Percentiles rank a stretch among this genome's conserved stretches.
phyloP scores from a whole-genome alignment of 169 alveolate genomes.

The Eimeria necatrix region DNA sequence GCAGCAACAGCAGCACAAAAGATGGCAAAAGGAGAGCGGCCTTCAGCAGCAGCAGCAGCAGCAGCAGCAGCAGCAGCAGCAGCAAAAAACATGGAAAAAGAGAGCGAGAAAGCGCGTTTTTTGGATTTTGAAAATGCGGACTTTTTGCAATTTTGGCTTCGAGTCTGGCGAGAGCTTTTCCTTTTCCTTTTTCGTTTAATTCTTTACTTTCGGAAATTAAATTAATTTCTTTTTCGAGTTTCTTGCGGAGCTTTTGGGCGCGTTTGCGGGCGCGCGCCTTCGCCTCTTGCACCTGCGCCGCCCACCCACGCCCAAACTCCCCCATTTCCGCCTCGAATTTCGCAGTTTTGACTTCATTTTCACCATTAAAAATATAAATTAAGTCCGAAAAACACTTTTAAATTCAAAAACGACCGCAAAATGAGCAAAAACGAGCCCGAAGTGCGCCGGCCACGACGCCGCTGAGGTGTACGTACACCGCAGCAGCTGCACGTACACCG shows the following conservation, averaged over 20 bases:
- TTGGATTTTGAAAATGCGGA: not conserved
- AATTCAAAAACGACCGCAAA: not conserved
- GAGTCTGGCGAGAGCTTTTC: conserved; percentile 69
- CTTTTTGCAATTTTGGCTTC: conserved; percentile 37
- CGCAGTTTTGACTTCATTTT: not conserved
- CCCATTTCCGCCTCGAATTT: not conserved
- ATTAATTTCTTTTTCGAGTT: conserved; percentile 49
- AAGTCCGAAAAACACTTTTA: not conserved
- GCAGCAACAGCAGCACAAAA: too few relatives aligned
- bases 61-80: not conserved
- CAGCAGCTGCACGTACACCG: not conserved
- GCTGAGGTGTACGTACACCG: not conserved
- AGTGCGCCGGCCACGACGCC: not conserved
- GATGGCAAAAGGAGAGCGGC: too few relatives aligned
- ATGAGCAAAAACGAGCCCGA: not conserved
- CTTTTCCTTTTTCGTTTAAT: conserved; percentile 70
- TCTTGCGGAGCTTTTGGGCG: conserved; percentile 59
- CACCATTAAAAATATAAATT: too few relatives aligned
- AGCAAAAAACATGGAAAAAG: not conserved
- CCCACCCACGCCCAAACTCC: not conserved
- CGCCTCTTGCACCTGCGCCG: conserved; percentile 74
- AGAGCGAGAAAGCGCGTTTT: too few relatives aligned
- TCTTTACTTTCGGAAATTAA: conserved; percentile 61
- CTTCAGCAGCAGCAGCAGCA: not conserved
- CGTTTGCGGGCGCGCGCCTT: conserved; percentile 72